Conservation (phyloP, 805 yeast species). For the Kodamaea kakaduensis region DNA sequence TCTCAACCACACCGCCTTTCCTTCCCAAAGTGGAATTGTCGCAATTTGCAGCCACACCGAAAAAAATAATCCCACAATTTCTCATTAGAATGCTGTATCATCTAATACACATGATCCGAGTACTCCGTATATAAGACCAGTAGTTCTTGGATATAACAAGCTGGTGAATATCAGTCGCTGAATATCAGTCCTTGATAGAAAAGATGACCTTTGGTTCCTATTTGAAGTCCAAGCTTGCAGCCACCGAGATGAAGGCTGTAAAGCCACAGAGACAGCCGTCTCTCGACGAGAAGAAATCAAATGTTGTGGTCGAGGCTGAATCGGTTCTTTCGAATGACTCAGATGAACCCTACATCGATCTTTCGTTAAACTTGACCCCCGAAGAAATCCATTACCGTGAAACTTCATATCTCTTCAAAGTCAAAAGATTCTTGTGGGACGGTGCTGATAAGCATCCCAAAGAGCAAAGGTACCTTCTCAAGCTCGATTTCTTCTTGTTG, state of each 20-base stretch:
- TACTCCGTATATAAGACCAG: too few relatives aligned
- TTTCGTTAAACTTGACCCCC: conserved; percentile 16
- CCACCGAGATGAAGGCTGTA: conserved; percentile 7
- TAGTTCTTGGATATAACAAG: too few relatives aligned
- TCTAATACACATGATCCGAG: not conserved
- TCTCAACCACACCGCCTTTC: conserved; percentile 1
- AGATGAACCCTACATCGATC: conserved; percentile 20
- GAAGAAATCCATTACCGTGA: conserved; percentile 19
- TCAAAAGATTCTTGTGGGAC: conserved; percentile 33
- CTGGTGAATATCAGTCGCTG: too few relatives aligned
- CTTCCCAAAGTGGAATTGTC: conserved; percentile 2
- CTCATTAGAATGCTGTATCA: not conserved
- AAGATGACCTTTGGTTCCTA: conserved; percentile 4
- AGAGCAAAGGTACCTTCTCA: conserved; percentile 31
- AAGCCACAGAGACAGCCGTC: conserved; percentile 1
- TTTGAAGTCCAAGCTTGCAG: conserved; percentile 6
- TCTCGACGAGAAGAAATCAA: conserved; percentile 1
- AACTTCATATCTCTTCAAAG: conserved; percentile 18
- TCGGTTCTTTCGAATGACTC: conserved; percentile 5
- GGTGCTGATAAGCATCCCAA: conserved; percentile 35
- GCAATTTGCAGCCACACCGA: conserved; percentile 12
- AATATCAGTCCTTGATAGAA: too few relatives aligned
- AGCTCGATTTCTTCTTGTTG: conserved; percentile 31
- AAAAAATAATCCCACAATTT: not conserved
- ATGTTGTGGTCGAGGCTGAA: conserved; percentile 2